Percentiles rank a stretch among this genome's conserved stretches.
Conservation (phyloP, 352 stramenopile species). For the Ochromonadaceae sp. region DNA sequence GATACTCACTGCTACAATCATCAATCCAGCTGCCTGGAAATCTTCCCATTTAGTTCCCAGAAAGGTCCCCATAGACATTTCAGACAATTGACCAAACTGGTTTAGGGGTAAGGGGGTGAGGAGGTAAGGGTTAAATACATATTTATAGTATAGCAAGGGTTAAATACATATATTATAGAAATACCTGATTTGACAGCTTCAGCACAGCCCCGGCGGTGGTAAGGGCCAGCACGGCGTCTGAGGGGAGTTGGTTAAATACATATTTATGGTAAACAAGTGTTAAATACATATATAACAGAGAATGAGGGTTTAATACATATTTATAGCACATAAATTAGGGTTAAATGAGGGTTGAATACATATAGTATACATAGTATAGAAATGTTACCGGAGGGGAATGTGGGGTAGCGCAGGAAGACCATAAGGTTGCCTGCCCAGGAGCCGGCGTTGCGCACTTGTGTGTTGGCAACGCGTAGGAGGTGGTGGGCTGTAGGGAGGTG, state of each 20-base stretch:
- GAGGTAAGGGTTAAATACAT: no score
- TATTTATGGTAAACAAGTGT: no score
- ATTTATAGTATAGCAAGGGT: no score
- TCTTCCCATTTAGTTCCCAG: not conserved
- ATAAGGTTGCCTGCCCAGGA: constrained; percentile 35
- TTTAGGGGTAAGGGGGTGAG: no score
- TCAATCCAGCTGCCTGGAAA: not conserved
- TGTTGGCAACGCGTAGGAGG: constrained; percentile 39
- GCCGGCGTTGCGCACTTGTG: constrained; percentile 41
- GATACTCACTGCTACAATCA: not conserved
- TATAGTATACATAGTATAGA: no score
- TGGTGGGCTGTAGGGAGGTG: no score
- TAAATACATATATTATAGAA: no score
- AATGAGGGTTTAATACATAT: no score
- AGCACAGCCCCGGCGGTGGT: constrained; percentile 33
- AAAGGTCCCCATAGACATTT: not conserved
- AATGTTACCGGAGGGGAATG: constrained; percentile 44
- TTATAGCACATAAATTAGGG: no score
- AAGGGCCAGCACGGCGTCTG: constrained; percentile 37
- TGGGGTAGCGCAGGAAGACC: constrained; percentile 33
- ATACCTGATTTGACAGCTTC: constrained; percentile 7
- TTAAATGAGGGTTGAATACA: no score
- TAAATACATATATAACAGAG: no score
- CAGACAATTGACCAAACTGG: not conserved
- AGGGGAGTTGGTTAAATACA: no score